phyloP scores from a whole-genome alignment of 805 yeast genomes.

The Ogataea sp. region DNA sequence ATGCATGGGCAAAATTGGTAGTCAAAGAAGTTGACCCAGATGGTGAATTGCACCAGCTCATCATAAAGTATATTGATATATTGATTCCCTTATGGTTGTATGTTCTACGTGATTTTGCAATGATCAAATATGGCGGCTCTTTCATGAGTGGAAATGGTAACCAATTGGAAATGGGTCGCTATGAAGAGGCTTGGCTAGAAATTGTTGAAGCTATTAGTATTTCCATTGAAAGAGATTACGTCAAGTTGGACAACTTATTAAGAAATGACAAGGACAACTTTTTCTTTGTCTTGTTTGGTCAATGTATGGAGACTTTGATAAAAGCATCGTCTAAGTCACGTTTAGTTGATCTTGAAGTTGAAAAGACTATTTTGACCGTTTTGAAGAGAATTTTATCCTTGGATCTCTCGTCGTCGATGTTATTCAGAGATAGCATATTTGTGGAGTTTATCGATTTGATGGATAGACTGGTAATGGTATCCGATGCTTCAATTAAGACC shows the following conservation, averaged over 20 bases:
- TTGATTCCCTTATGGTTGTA: constrained; percentile 77
- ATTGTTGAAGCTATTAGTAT: constrained; percentile 69
- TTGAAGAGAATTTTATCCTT: constrained; percentile 50
- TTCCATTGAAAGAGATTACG: constrained; percentile 44
- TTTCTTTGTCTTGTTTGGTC: constrained; percentile 74
- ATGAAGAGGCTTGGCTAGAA: constrained; percentile 64
- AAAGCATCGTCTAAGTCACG: constrained; percentile 23
- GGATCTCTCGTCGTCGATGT: constrained; percentile 44
- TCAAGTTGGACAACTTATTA: constrained; percentile 37
- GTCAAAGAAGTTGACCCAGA: constrained; percentile 23
- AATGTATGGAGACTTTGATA: constrained; percentile 70
- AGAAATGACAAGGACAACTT: constrained; percentile 55
- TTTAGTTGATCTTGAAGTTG: constrained; percentile 24
- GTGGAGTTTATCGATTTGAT: constrained; percentile 69
- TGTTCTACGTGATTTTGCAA: constrained; percentile 65
- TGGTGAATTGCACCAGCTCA: constrained; percentile 38
- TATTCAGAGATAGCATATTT: constrained; percentile 62
- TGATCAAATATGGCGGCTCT: constrained; percentile 43
- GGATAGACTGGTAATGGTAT: constrained; percentile 61
- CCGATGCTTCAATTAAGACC: constrained; percentile 36
- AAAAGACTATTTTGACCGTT: constrained; percentile 44
- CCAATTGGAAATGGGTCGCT: constrained; percentile 36
- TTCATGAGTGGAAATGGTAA: constrained; percentile 28
- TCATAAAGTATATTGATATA: constrained; percentile 47
- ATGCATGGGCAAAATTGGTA: constrained; percentile 66